A percentile compares a stretch with the other conserved stretches of the same genome.
Evolutionary conservation across 2,329 filamentous ascomycete species (phyloP).

Genomic region (Aspergillus hiratsukae): DNA sequence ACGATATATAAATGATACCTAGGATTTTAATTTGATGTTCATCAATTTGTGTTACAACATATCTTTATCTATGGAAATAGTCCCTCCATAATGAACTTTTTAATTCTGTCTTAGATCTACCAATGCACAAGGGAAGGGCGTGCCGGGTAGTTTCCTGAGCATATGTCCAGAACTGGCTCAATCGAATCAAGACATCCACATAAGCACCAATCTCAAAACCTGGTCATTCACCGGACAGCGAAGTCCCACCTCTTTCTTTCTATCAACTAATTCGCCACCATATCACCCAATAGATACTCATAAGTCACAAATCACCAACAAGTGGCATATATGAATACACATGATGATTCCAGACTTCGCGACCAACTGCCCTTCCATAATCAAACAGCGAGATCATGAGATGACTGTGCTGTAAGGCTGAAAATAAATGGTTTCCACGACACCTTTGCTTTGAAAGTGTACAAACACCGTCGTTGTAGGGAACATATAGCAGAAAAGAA

Average conservation of each 20-base stretch:
- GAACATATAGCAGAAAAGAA: neutral
- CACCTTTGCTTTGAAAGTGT: neutral
- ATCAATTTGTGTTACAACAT: neutral
- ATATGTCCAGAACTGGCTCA: neutral
- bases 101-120: neutral
- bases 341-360: neutral
- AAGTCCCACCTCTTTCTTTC: slow-evolving; percentile 1
- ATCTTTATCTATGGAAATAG: neutral
- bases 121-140: neutral
- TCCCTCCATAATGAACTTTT: neutral
- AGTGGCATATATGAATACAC: slow-evolving; percentile 1
- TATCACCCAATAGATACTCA: neutral
- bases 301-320: neutral
- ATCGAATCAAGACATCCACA: neutral
- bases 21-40: neutral
- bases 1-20: neutral
- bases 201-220: neutral
- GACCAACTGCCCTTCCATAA: neutral
- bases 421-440: neutral
- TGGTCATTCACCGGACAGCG: neutral
- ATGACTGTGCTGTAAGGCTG: neutral
- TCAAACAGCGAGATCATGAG: neutral
- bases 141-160: neutral
- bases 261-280: neutral
- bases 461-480: neutral